Base-by-base conservation (phyloP, 305 asterid genomes). In the Fraxinus paxiana region DNA sequence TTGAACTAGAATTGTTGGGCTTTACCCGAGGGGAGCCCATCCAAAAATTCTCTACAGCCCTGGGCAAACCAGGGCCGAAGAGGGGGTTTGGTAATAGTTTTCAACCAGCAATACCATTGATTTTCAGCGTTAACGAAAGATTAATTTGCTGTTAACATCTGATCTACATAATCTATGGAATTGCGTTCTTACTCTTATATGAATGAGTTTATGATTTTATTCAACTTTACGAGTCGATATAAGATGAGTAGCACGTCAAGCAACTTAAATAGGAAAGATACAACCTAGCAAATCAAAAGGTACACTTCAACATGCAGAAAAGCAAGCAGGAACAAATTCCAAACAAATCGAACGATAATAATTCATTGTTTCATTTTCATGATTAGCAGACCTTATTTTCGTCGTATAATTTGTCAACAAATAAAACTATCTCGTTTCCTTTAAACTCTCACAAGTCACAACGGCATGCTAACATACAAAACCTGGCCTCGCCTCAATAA, bases 21-120 rank as follows among this genome's bases (percentile, higher is more conserved):
- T 75, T 30, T 80, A 69, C 89, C 90, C 83, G 5, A 24, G 80
- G 83, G 89, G 82, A 86, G 83, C 90, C 92, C 88, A 86, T 89
- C 84, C 92, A 88, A 84, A 90, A 90, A 88, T 90, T 90, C 88
- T 85, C 90, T 0, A 77, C 37, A 79, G 86, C 88, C 82, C 5
- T 4, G 17, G 88, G 1, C 33, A 38, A 89, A 78, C 90, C 84
- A 81, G 13, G 54, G 80, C 80, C 84, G 4, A 79, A 59, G 84
- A 84, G 88, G 85, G 88, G 88, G 87, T 83, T 87, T 87, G 88
- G 86, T 81, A 87, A 85, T 85, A 87, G 90, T 87, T 87, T 85
- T 87, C 87, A 85, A 85, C 84, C 86, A 83, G 87, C 90, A 88
- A 87, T 87, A 78, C 61, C 61, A 4, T 51, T n/a, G 20, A 48